Evolutionary conservation across 1,139 yeast species (phyloP).

Genomic region (Sugiyamaella japonica): DNA sequence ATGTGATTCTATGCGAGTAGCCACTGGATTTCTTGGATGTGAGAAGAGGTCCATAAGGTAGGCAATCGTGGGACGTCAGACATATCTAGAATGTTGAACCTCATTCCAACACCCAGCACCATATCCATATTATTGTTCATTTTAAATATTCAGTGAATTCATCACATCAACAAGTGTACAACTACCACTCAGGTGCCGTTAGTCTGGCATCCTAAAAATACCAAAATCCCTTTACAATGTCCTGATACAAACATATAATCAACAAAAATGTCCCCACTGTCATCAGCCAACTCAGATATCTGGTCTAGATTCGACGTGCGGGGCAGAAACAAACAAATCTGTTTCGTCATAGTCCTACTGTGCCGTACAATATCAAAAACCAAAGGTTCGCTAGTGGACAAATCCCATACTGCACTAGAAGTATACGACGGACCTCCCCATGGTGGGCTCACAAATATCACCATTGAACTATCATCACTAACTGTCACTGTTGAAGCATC

Average conservation of each 20-base stretch:
- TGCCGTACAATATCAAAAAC: constrained; percentile 37
- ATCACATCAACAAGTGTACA: no score
- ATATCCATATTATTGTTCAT: no score
- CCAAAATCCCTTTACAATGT: constrained; percentile 27
- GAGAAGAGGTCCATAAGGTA: no score
- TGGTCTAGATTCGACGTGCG: constrained; percentile 64
- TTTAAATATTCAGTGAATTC: no score
- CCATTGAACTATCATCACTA: constrained; percentile 25
- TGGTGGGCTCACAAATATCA: constrained; percentile 85
- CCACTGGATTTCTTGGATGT: no score
- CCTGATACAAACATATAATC: constrained; percentile 29
- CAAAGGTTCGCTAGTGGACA: constrained; percentile 34
- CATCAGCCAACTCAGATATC: constrained; percentile 25
- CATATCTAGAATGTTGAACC: no score
- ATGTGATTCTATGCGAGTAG: no score
- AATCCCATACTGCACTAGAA: constrained; percentile 48
- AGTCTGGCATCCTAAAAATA: constrained; percentile 22
- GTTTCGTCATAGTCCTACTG: constrained; percentile 52
- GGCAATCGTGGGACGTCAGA: no score
- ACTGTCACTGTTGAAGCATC: no score
- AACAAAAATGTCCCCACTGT: constrained; percentile 19
- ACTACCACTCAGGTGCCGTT: no score
- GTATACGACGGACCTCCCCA: constrained; percentile 92
- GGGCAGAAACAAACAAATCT: constrained; percentile 76
- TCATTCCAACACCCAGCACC: no score